phyloP scores from a whole-genome alignment of 805 yeast genomes.

The Groenewaldozyma salmanticensis region DNA sequence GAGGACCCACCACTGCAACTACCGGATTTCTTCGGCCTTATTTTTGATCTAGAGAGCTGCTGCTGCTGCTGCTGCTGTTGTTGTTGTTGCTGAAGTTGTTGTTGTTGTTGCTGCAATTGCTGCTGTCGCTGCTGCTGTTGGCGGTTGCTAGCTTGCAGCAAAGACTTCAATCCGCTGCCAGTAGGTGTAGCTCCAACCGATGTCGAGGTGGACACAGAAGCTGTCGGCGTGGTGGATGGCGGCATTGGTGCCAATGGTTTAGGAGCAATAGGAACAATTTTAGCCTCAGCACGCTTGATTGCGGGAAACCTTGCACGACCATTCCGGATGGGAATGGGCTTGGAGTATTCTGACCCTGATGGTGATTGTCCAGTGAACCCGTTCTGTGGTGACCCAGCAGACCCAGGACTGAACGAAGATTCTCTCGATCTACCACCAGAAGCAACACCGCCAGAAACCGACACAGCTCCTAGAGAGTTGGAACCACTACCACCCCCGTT shows the following conservation, averaged over 20 bases:
- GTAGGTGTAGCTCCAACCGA: conserved; percentile 1
- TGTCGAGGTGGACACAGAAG: not conserved
- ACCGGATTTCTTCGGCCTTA: not conserved
- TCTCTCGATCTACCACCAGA: not conserved
- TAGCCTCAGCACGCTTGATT: not conserved
- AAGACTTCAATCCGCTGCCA: not conserved
- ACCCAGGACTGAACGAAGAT: not conserved
- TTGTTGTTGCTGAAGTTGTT: no score
- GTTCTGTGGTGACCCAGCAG: not conserved
- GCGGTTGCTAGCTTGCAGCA: not conserved
- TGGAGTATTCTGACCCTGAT: not conserved
- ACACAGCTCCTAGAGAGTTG: not conserved
- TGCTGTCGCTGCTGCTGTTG: not conserved
- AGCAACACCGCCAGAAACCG: not conserved
- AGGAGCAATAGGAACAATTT: conserved; percentile 18
- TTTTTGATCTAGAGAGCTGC: not conserved
- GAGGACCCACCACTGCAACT: no score
- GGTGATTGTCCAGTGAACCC: not conserved
- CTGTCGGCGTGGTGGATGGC: conserved; percentile 12
- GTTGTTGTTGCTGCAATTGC: not conserved
- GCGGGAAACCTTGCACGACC: not conserved
- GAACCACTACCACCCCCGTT: not conserved
- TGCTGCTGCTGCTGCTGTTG: not conserved
- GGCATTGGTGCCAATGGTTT: conserved; percentile 17
- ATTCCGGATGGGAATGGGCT: not conserved